Base-by-base conservation (phyloP, 139 green algal species). In the Penium margaritaceum region DNA sequence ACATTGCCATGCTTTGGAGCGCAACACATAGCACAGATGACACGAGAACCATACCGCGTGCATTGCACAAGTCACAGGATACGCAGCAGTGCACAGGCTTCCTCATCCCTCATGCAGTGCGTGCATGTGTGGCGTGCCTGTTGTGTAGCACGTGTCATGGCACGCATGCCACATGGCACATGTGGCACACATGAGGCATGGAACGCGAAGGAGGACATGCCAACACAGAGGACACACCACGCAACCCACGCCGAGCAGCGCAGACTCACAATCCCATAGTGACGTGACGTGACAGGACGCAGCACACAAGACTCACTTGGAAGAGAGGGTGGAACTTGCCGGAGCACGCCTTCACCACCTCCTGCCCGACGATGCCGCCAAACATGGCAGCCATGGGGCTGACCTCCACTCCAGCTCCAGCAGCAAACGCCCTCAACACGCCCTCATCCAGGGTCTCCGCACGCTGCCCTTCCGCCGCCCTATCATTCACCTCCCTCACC, bases 251-350 rank as follows among this genome's bases (percentile, higher is more conserved):
- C 43, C 29, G 21, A 58, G 21, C 46, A 32, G 46, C 0, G 29
- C 12, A 1, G 29, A 58, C 47, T 3, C 9, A 5, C 9, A 58
- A 1, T n/a, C 7, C 9, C 46, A 24, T 58, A n/a, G n/a, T n/a
- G n/a, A n/a, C n/a, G n/a, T n/a, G n/a, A n/a, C n/a, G n/a, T n/a
- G n/a, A n/a, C n/a, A n/a, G n/a, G n/a, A n/a, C n/a, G n/a, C n/a
- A n/a, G n/a, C n/a, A n/a, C n/a, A n/a, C n/a, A n/a, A n/a, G n/a
- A 9, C 70, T 41, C 62, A 80, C 74, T 79, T 98, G 94, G 83
- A 85, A 83, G 7, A 98, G 66, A 14, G 94, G 94, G 75, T 95
- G 88, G 82, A 99, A 98, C 86, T 99, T 99, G 63, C 90, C 90
- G 37, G 78, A 89, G 38, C 91, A 89, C 15, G 93, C 94, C 83